phyloP scores from a whole-genome alignment of 2,329 filamentous ascomycete species.

The Aureobasidium sp. region DNA sequence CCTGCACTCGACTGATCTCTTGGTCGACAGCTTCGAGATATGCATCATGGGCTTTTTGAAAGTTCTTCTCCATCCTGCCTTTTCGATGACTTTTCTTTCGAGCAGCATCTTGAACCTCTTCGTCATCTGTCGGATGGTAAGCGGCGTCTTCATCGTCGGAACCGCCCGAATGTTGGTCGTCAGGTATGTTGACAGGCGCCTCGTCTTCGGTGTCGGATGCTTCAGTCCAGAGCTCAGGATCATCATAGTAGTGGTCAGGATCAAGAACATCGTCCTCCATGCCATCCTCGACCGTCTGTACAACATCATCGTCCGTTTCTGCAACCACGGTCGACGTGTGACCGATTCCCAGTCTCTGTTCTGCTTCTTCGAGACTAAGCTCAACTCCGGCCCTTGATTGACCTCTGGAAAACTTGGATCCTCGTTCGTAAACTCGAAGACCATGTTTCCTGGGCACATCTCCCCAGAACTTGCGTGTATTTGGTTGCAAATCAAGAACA shows the following conservation, averaged over 20 bases:
- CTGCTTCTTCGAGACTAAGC: constrained; percentile 36
- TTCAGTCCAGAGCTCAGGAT: constrained; percentile 28
- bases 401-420: not conserved
- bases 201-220: constrained; percentile 20
- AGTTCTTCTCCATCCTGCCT: constrained; percentile 1
- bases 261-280: constrained; percentile 27
- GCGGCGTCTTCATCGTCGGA: not conserved
- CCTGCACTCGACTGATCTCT: constrained; percentile 38
- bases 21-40: constrained; percentile 45
- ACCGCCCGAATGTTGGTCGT: not conserved
- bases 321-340: not conserved
- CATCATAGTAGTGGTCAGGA: constrained; percentile 44
- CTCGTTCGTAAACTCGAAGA: constrained; percentile 40
- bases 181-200: not conserved
- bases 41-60: constrained; percentile 30
- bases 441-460: constrained; percentile 45
- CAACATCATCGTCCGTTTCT: not conserved
- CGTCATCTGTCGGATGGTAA: not conserved
- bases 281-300: constrained; percentile 16
- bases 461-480: constrained; percentile 46
- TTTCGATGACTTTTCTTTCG: constrained; percentile 7
- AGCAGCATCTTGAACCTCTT: constrained; percentile 9
- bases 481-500: constrained; percentile 44
- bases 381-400: constrained; percentile 17
- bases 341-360: constrained; percentile 30